These are phyloP conservation scores for Glebionis coronaria DNA, from an alignment of 129 eudicot genomes.

Conservation along the genomic window DNA sequence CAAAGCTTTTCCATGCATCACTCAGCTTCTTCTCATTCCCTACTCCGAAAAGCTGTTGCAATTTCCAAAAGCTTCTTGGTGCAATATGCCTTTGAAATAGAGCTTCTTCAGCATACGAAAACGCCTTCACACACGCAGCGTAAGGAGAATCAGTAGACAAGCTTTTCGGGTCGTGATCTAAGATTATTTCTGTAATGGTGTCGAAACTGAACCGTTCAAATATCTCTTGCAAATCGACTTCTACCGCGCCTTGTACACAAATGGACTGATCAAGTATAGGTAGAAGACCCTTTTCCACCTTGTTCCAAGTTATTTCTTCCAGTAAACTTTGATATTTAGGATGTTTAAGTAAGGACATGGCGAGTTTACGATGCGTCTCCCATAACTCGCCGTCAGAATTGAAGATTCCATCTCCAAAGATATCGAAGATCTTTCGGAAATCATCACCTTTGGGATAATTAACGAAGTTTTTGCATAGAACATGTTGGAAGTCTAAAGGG, in stretches of 20 bases:
- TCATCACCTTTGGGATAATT: too few species aligned
- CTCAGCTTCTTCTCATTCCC: slow-evolving; percentile 44
- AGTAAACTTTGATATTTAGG: too few species aligned
- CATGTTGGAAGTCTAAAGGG: too few species aligned
- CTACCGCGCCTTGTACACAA: background rate
- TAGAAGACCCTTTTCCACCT: background rate
- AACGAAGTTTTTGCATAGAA: too few species aligned
- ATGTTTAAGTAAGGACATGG: too few species aligned
- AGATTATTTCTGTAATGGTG: slow-evolving; percentile 13
- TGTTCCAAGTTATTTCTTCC: too few species aligned
- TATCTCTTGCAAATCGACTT: too few species aligned
- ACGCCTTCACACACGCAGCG: slow-evolving; percentile 14
- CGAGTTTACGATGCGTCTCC: too few species aligned
- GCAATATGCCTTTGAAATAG: slow-evolving; percentile 37
- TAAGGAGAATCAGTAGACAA: slow-evolving; percentile 4
- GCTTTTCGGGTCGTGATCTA: slow-evolving; percentile 36
- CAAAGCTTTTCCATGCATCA: slow-evolving; percentile 22
- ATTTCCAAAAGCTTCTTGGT: slow-evolving; percentile 40
- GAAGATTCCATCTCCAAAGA: too few species aligned
- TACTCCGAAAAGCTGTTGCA: slow-evolving; percentile 28
- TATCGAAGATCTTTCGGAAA: too few species aligned
- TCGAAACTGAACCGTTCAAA: slow-evolving; percentile 35
- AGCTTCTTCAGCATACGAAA: slow-evolving; percentile 21
- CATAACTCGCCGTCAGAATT: too few species aligned
- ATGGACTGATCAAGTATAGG: background rate